Conservation (phyloP, 495 filamentous ascomycete species). For the Astrothelium macrocarpum region DNA sequence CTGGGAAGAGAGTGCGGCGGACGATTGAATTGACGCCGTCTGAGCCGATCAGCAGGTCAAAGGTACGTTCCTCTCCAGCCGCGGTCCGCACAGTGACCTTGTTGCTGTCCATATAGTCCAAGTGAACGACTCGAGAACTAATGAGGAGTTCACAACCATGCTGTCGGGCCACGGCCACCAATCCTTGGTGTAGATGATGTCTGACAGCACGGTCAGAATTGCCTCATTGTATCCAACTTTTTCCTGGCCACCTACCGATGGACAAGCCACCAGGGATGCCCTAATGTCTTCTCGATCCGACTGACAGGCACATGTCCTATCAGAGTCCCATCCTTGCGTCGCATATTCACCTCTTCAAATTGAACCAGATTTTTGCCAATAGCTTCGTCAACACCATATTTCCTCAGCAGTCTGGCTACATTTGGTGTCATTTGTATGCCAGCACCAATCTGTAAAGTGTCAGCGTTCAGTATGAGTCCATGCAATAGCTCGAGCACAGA, state of each 20-base stretch:
- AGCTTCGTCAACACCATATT: constrained; percentile 30
- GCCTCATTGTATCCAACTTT: neutral
- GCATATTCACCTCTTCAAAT: constrained; percentile 35
- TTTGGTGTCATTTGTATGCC: constrained; percentile 23
- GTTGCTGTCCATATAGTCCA: constrained; percentile 21
- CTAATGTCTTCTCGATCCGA: constrained; percentile 15
- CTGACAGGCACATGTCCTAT: constrained; percentile 28
- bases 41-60: constrained; percentile 36
- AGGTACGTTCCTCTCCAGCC: constrained; percentile 27
- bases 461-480: neutral
- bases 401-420: constrained; percentile 14
- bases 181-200: constrained; percentile 34
- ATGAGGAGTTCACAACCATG: constrained; percentile 31
- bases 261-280: constrained; percentile 22
- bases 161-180: constrained; percentile 28
- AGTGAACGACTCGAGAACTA: constrained; percentile 26
- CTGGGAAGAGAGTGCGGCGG: constrained; percentile 30
- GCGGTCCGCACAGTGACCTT: constrained; percentile 29
- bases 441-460: constrained; percentile 17
- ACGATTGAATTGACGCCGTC: constrained; percentile 36
- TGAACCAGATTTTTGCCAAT: constrained; percentile 34
- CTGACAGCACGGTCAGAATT: neutral
- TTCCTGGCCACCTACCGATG: constrained; percentile 10
- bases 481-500: neutral
- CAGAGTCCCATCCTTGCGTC: constrained; percentile 31